These are phyloP conservation scores for Arthromyces matolae DNA, from an alignment of 768 basidiomycete genomes.

Conservation along the genomic window DNA sequence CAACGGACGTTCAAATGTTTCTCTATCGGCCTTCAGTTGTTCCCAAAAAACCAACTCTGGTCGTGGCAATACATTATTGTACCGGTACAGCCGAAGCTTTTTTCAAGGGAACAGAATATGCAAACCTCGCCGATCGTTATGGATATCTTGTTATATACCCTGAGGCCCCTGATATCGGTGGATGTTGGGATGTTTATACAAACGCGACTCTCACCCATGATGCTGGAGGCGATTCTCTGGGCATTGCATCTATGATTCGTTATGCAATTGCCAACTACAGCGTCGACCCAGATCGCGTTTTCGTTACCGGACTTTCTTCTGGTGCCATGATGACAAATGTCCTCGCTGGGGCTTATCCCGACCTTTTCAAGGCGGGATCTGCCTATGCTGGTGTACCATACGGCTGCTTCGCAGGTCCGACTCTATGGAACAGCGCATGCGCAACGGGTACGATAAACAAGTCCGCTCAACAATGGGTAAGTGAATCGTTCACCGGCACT, in stretches of 20 bases:
- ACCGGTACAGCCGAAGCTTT: conserved; percentile 46
- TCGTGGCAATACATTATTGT: conserved; percentile 54
- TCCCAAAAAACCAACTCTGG: conserved; percentile 35
- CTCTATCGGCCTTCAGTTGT: conserved; percentile 39
- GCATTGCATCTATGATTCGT: conserved; percentile 42
- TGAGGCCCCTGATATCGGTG: conserved; percentile 36
- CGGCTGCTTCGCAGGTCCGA: conserved; percentile 49
- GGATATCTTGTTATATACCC: conserved; percentile 52
- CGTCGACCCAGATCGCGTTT: conserved; percentile 43
- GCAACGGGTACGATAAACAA: conserved; percentile 38
- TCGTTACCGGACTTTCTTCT: conserved; percentile 47
- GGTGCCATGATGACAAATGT: conserved; percentile 63
- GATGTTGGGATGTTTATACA: conserved; percentile 52
- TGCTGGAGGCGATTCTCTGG: conserved; percentile 51
- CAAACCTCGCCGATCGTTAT: conserved; percentile 43
- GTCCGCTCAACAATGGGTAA: conserved; percentile 46
- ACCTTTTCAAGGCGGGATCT: conserved; percentile 47
- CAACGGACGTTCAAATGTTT: conserved; percentile 47
- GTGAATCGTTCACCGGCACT: conserved; percentile 4
- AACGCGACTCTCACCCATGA: conserved; percentile 50
- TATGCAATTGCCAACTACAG: conserved; percentile 46
- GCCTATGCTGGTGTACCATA: conserved; percentile 51
- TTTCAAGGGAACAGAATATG: conserved; percentile 45
- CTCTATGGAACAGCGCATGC: conserved; percentile 46
- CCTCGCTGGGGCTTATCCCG: conserved; percentile 49